These are phyloP conservation scores for Lizonia empirigonia DNA, from an alignment of 2,329 filamentous ascomycete species.

Conservation along the genomic window DNA sequence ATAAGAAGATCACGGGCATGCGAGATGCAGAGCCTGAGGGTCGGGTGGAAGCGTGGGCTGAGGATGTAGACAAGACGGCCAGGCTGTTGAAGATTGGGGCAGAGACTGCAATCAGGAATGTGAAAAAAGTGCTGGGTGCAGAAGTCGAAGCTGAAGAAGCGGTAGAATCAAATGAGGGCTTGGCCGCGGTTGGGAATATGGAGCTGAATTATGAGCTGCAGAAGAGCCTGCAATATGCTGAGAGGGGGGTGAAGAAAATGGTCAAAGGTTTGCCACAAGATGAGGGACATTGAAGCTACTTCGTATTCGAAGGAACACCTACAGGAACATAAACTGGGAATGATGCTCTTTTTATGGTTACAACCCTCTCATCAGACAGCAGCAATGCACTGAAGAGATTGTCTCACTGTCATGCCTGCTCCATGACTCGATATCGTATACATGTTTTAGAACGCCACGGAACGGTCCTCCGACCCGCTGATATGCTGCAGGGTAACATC, in stretches of 20 bases:
- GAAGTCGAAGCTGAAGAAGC: slow-evolving; percentile 5
- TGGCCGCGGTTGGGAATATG: slow-evolving; percentile 9
- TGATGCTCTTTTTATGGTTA: background rate
- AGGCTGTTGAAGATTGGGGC: slow-evolving; percentile 34
- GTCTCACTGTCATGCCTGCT: background rate
- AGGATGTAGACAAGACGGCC: slow-evolving; percentile 32
- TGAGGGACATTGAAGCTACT: too few relatives aligned
- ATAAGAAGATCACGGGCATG: slow-evolving; percentile 27
- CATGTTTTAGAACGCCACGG: background rate
- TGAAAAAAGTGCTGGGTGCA: slow-evolving; percentile 36
- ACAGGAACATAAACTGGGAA: background rate
- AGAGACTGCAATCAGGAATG: slow-evolving; percentile 34
- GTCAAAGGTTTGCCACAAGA: slow-evolving; percentile 30
- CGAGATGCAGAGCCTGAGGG: slow-evolving; percentile 20
- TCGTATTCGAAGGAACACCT: background rate
- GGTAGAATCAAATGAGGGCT: slow-evolving; percentile 8
- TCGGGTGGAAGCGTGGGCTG: slow-evolving; percentile 29
- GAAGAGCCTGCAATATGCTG: slow-evolving; percentile 33
- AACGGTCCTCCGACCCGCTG: slow-evolving; percentile 5
- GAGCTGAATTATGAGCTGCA: slow-evolving; percentile 31
- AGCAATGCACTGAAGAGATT: background rate
- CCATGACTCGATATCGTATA: slow-evolving; percentile 3
- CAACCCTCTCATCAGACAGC: background rate
- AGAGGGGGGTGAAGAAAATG: slow-evolving; percentile 44
- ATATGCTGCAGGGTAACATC: background rate